phyloP scores from a whole-genome alignment of 306 rosid species.

The Rosa multiflora region DNA sequence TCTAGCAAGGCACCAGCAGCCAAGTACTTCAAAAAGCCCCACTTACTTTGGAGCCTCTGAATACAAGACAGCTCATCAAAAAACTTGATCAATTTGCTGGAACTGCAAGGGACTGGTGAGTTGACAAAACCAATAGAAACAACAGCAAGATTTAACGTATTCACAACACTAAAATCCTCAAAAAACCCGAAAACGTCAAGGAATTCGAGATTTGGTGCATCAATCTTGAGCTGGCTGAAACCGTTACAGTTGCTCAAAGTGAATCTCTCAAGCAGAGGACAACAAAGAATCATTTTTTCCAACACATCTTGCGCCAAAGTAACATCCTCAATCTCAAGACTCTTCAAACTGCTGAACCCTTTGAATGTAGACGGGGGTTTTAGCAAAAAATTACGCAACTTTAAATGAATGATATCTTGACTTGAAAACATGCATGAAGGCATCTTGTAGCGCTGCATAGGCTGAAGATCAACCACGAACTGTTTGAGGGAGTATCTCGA shows the following conservation, averaged over 20 bases:
- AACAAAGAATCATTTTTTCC: slow-evolving; percentile 41
- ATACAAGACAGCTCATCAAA: background rate
- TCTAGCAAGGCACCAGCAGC: slow-evolving; percentile 38
- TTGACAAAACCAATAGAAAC: background rate
- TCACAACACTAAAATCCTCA: background rate
- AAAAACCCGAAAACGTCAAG: background rate
- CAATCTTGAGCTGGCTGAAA: background rate
- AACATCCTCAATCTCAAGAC: slow-evolving; percentile 54
- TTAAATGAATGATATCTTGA: slow-evolving; percentile 43
- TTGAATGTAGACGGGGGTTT: slow-evolving; percentile 47
- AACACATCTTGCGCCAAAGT: slow-evolving; percentile 47
- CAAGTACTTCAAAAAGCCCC: slow-evolving; percentile 30
- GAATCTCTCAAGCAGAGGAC: slow-evolving; percentile 48
- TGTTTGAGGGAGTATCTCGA: slow-evolving; percentile 17
- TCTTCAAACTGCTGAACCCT: slow-evolving; percentile 53
- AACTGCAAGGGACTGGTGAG: background rate
- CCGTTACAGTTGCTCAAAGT: background rate
- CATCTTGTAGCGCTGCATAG: slow-evolving; percentile 34
- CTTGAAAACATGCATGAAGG: slow-evolving; percentile 50
- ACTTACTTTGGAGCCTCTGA: background rate
- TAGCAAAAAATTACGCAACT: slow-evolving; percentile 46
- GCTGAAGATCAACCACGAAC: slow-evolving; percentile 43
- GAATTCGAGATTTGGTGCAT: background rate
- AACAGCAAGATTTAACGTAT: background rate
- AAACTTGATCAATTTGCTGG: background rate